phyloP scores from a whole-genome alignment of 805 yeast species.

The Ogataea pini region DNA sequence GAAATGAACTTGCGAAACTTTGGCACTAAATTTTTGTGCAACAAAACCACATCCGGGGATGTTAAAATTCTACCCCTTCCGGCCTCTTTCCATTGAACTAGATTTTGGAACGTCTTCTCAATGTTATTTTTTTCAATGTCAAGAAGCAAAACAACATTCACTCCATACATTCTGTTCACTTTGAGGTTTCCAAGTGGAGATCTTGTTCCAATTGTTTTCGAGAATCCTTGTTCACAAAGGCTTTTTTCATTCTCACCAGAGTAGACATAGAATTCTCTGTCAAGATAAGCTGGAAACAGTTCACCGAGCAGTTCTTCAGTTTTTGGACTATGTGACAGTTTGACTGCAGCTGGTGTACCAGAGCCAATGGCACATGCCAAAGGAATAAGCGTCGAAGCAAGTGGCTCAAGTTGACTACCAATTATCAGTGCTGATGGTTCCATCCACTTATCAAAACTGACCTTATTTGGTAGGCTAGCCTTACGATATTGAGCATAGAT shows the following conservation, averaged over 20 bases:
- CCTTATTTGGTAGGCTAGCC: constrained; percentile 4
- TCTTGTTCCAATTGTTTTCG: constrained; percentile 7
- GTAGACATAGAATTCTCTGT: constrained; percentile 9
- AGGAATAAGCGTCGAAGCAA: constrained; percentile 10
- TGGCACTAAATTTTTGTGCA: constrained; percentile 5
- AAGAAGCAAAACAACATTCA: constrained; percentile 9
- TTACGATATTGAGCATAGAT: constrained; percentile 4
- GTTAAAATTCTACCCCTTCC: constrained; percentile 7
- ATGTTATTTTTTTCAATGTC: constrained; percentile 4
- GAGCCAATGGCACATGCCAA: constrained; percentile 8
- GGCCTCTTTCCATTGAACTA: constrained; percentile 5
- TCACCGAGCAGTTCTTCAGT: constrained; percentile 3
- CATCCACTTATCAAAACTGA: constrained; percentile 9
- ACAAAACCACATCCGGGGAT: constrained; percentile 8
- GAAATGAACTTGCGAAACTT: not conserved
- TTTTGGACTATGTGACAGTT: constrained; percentile 3
- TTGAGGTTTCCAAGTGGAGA: constrained; percentile 3
- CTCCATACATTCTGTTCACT: constrained; percentile 8
- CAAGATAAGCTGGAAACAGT: constrained; percentile 8
- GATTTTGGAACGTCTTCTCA: not conserved
- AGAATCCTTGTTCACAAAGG: constrained; percentile 4
- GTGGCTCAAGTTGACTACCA: constrained; percentile 9
- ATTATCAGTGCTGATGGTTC: constrained; percentile 8
- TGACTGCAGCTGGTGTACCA: constrained; percentile 10
- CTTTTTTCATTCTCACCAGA: constrained; percentile 2